These are phyloP conservation scores for Neofusicoccum parvum DNA, from an alignment of 2,329 filamentous ascomycete genomes.

Conservation along the genomic window DNA sequence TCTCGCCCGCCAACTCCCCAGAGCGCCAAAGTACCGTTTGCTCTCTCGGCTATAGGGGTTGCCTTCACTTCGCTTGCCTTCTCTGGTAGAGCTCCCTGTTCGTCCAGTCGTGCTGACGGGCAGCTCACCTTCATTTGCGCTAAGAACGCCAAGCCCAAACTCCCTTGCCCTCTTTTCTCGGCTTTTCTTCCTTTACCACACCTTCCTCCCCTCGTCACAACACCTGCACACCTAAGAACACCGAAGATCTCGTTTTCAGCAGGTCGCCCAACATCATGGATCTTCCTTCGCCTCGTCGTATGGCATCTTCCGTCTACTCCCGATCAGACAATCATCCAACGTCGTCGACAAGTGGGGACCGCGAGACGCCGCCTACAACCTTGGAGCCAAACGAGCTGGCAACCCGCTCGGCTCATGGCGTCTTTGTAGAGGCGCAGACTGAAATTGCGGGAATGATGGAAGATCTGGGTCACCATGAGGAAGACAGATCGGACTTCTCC, in stretches of 20 bases:
- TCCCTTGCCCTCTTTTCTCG: too few species aligned
- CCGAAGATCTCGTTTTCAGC: background rate
- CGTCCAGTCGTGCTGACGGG: too few species aligned
- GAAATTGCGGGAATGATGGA: background rate
- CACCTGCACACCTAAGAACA: background rate
- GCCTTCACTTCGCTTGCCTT: too few species aligned
- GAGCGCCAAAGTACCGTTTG: too few species aligned
- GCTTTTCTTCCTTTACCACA: background rate
- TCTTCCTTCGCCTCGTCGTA: background rate
- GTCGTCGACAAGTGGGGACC: background rate
- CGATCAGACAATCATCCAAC: background rate
- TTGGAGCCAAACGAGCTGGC: background rate
- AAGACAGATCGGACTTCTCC: background rate
- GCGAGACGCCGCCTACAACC: background rate
- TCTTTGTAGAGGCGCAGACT: background rate
- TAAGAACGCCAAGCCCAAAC: too few species aligned
- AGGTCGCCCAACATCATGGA: background rate
- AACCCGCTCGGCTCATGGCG: background rate
- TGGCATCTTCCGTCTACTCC: conserved; percentile 1
- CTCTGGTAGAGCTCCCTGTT: too few species aligned
- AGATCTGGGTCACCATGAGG: background rate
- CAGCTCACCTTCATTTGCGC: too few species aligned
- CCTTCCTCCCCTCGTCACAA: background rate
- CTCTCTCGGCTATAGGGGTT: too few species aligned
- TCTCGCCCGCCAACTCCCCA: too few species aligned